Evolutionary conservation across 495 filamentous ascomycete species (phyloP), one percentile per base, ranked within the genome.

Genomic region (Penicillium steckii): DNA sequence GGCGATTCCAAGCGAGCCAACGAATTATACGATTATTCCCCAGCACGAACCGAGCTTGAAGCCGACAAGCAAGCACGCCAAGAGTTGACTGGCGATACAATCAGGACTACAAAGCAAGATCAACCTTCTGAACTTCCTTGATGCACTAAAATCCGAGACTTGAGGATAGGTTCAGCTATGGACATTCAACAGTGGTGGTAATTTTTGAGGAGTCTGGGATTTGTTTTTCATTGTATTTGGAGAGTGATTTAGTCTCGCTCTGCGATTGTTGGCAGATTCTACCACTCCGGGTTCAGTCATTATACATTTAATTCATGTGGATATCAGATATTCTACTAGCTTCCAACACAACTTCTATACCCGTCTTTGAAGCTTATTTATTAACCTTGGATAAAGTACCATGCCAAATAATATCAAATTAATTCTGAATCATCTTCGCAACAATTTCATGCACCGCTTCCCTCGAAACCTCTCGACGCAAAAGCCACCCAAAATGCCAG

Each of bases 401-500:
- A n/a, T n/a, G n/a, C n/a, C n/a, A n/a, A n/a, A n/a, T n/a, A n/a
- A n/a, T n/a, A n/a, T n/a, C n/a, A n/a, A n/a, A n/a, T n/a, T n/a
- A n/a, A n/a, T n/a, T n/a, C n/a, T n/a, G n/a, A n/a, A 37, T 37
- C 33, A 37, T 37, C 18, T 21, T 19, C 13, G 45, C 30, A 7
- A 48, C 45, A 23, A 48, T 1, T 15, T 48, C 45, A 7, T 24
- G 9, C 18, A 48, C 45, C 9, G 13, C 18, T 17, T 48, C 19
- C 4, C 45, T 33, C 6, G 15, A 2, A 7, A 48, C 19, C 29
- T 35, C 25, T 2, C 29, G 29, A 10, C 29, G 13, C 19, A 48
- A 38, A 33, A 48, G 45, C 45, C 45, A 48, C 8, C 45, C 45
- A 37, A 29, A 13, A 37, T 48, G 29, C 45, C 45, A 48, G 9